A percentile compares a stretch with the other conserved stretches of the same genome.
Evolutionary conservation across 345 rosid genomes (phyloP).

Genomic region (Eucalyptus decipiens): DNA sequence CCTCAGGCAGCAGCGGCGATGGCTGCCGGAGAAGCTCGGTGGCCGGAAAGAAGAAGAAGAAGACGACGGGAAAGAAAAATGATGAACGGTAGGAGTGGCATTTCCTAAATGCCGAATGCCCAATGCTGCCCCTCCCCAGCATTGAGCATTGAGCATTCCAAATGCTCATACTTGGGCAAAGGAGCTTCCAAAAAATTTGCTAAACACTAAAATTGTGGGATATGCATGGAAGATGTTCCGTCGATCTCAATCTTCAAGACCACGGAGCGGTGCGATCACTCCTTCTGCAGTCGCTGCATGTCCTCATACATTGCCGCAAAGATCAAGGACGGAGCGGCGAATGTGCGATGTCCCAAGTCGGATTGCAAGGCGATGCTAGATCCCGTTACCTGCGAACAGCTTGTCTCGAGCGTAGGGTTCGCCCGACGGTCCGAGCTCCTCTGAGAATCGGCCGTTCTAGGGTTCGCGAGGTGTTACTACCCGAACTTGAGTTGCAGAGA

Average conservation of each 20-base stretch:
- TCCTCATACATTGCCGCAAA: neutral
- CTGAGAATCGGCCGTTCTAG: neutral
- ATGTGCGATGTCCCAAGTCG: neutral
- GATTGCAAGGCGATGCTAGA: neutral
- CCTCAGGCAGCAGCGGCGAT: no score
- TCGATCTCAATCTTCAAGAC: neutral
- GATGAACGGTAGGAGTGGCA: no score
- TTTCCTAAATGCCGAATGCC: no score
- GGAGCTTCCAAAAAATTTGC: no score
- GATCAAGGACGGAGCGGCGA: neutral
- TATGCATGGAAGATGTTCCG: neutral
- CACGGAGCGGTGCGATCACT: neutral
- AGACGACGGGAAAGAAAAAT: no score
- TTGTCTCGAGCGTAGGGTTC: neutral
- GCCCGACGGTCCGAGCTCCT: neutral
- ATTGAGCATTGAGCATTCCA: no score
- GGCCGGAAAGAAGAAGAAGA: no score
- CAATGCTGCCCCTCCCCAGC: no score
- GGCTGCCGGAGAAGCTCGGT: no score
- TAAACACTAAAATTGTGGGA: no score
- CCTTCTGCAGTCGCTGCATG: neutral
- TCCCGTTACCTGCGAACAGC: neutral
- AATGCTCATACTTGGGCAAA: no score
- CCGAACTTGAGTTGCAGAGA: neutral
- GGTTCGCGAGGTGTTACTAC: neutral